Evolutionary conservation across 1,139 yeast species (phyloP).

Genomic region (Saccharomyces hybrid): DNA sequence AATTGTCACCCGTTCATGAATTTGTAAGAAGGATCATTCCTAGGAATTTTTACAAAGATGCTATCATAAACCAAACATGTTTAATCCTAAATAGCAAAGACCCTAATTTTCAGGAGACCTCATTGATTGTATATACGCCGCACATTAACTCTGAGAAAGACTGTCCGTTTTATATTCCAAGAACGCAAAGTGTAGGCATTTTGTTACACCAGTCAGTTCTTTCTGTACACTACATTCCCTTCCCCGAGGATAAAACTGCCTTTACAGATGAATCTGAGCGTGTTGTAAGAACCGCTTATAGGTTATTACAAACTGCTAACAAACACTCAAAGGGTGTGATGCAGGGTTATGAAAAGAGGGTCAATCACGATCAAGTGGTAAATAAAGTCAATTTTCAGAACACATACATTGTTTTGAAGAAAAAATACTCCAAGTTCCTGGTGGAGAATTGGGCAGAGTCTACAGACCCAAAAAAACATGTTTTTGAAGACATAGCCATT

Average conservation of each 20-base stretch:
- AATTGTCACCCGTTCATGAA: conserved; percentile 30
- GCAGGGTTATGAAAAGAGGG: conserved; percentile 81
- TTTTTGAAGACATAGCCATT: conserved; percentile 90
- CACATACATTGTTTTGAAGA: conserved; percentile 70
- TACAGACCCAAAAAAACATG: conserved; percentile 93
- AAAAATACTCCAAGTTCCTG: conserved; percentile 65
- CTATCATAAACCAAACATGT: conserved; percentile 79
- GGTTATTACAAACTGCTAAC: conserved; percentile 68
- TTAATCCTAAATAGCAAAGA: conserved; percentile 37
- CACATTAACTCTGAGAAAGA: conserved; percentile 55
- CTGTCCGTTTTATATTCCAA: conserved; percentile 83
- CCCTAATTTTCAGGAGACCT: conserved; percentile 32
- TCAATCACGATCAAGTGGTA: conserved; percentile 79
- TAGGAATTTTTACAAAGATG: conserved; percentile 80
- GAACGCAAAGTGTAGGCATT: conserved; percentile 73
- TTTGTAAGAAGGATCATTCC: conserved; percentile 79
- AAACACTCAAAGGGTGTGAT: conserved; percentile 80
- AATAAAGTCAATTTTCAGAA: conserved; percentile 79
- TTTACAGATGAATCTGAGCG: conserved; percentile 38
- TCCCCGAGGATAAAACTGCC: conserved; percentile 30
- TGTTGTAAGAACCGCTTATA: conserved; percentile 69
- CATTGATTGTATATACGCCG: conserved; percentile 66
- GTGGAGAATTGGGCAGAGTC: conserved; percentile 87
- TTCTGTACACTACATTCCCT: conserved; percentile 79
- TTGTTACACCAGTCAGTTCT: conserved; percentile 43